Conservation (phyloP, 495 filamentous ascomycete species). For the Apiosordaria backusii region DNA sequence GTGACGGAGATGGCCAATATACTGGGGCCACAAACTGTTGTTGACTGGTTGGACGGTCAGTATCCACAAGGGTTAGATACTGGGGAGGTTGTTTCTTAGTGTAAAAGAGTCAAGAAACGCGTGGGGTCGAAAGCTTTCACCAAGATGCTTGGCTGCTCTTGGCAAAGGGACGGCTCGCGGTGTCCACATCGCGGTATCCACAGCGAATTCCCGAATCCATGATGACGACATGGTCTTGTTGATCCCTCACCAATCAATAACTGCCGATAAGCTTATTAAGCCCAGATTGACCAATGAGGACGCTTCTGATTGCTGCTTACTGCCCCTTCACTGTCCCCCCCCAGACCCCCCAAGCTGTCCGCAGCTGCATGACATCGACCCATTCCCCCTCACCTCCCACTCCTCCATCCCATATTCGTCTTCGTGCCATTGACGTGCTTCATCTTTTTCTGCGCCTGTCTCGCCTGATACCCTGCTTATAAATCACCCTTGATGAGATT, state of each 20-base stretch:
- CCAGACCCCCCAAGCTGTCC: not conserved
- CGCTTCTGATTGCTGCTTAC: not conserved
- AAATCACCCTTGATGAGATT: constrained; percentile 1
- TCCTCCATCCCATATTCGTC: not conserved
- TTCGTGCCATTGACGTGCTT: constrained; percentile 3
- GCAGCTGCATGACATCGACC: not conserved
- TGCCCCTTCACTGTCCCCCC: not conserved
- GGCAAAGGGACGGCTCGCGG: not conserved
- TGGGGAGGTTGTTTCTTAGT: not conserved
- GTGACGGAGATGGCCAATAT: not conserved
- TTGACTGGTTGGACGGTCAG: not conserved
- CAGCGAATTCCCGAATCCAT: not conserved
- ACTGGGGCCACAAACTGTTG: not conserved
- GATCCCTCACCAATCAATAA: not conserved
- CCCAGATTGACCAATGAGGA: not conserved
- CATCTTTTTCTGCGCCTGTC: not conserved
- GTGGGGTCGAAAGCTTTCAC: not conserved
- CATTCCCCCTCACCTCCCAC: not conserved
- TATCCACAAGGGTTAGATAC: not conserved
- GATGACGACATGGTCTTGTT: not conserved
- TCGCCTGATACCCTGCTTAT: constrained; percentile 1
- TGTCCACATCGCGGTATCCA: not conserved
- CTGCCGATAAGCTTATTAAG: not conserved
- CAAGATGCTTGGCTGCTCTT: not conserved
- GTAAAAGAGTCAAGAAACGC: too few species aligned